Percentiles rank a stretch among this genome's conserved stretches.
Conservation (phyloP, 2,329 filamentous ascomycete species). For the Pyrenophora tritici-repentis region DNA sequence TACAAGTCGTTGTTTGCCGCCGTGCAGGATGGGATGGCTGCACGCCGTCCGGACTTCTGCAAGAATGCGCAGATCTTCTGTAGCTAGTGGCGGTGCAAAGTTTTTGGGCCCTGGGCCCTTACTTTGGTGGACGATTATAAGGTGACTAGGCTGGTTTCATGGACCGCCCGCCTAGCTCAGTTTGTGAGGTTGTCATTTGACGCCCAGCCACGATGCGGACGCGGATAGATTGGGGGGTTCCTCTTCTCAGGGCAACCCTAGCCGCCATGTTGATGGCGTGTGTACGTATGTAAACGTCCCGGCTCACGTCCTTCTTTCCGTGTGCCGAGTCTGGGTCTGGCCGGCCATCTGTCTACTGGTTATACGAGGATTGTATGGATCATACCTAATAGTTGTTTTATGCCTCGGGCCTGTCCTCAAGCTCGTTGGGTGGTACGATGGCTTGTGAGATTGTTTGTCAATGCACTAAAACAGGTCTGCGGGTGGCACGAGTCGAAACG, state of each 20-base stretch:
- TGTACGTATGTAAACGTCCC: too few relatives aligned
- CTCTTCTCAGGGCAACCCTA: background rate
- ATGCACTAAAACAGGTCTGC: slow-evolving; percentile 12
- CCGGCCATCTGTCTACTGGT: background rate
- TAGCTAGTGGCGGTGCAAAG: slow-evolving; percentile 4
- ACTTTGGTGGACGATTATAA: background rate
- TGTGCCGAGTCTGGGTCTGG: slow-evolving; percentile 1
- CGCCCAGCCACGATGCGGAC: slow-evolving; percentile 11
- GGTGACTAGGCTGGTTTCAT: slow-evolving; percentile 8
- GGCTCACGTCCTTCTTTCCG: background rate
- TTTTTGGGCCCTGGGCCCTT: background rate
- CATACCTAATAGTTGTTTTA: background rate
- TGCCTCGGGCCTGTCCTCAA: slow-evolving; percentile 3
- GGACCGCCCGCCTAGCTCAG: background rate
- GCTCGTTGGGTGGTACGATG: slow-evolving; percentile 1
- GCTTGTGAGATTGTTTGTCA: slow-evolving; percentile 3
- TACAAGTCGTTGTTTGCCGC: too few relatives aligned
- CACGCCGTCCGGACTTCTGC: background rate
- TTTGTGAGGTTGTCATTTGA: background rate
- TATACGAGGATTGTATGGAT: background rate
- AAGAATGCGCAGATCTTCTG: background rate
- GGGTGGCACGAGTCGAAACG: slow-evolving; percentile 13
- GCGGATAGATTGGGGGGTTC: slow-evolving; percentile 14
- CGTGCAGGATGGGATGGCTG: too few relatives aligned
- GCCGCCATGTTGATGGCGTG: too few relatives aligned